A percentile compares a stretch with the other conserved stretches of the same genome.
Conservation (phyloP, 352 stramenopile genomes). For the Phytophthora fragariaefolia region DNA sequence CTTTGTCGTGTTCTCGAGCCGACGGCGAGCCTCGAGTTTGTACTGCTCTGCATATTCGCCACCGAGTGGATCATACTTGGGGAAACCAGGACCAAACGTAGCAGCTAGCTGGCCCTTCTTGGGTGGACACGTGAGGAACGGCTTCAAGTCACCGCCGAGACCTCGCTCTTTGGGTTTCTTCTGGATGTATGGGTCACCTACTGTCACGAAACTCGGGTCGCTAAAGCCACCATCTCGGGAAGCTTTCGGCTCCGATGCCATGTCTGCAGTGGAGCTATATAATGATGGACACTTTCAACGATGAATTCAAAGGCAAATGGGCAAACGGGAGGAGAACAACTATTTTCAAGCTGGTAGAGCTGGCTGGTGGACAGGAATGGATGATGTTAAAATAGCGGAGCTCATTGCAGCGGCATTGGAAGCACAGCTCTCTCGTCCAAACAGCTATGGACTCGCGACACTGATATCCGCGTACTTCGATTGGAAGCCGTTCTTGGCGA, state of each 20-base stretch:
- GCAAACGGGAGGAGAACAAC: slow-evolving; percentile 7
- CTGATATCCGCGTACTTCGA: slow-evolving; percentile 16
- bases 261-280: slow-evolving; percentile 4
- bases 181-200: slow-evolving; percentile 66
- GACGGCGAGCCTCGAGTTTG: slow-evolving; percentile 69
- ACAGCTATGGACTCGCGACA: slow-evolving; percentile 12
- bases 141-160: slow-evolving; percentile 63
- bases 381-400: slow-evolving; percentile 26
- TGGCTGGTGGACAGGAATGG: slow-evolving; percentile 7
- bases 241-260: slow-evolving; percentile 42
- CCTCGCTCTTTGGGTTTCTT: slow-evolving; percentile 58
- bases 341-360: slow-evolving; percentile 26
- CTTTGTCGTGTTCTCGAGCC: slow-evolving; percentile 75
- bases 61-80: slow-evolving; percentile 67
- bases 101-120: slow-evolving; percentile 68
- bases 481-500: slow-evolving; percentile 53
- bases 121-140: slow-evolving; percentile 74
- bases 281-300: neutral
- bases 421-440: neutral
- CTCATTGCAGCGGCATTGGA: neutral
- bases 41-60: slow-evolving; percentile 75
- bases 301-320: neutral
- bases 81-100: slow-evolving; percentile 66
- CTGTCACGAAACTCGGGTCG: slow-evolving; percentile 67
- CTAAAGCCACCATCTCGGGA: slow-evolving; percentile 81